These are phyloP conservation scores for Arthrobotrys iridis DNA, from an alignment of 2,329 filamentous ascomycete species.

Conservation along the genomic window DNA sequence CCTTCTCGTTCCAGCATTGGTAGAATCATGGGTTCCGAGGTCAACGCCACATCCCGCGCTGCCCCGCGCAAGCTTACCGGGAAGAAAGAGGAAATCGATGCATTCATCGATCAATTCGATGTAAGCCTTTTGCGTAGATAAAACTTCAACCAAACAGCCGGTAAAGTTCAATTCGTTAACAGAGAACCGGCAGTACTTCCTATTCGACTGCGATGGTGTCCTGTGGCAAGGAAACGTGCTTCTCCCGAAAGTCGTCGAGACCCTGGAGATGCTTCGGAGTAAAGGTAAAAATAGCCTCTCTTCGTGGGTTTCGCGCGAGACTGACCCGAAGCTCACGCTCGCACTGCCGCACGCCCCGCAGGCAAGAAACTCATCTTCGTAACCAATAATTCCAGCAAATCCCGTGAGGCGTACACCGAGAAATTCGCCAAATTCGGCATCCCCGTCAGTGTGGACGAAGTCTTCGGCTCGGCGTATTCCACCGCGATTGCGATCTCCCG, in stretches of 20 bases:
- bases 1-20: not conserved
- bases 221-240: constrained; percentile 95
- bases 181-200: constrained; percentile 73
- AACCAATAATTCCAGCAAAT: constrained; percentile 99
- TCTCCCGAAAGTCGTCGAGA: constrained; percentile 85
- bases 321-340: not conserved
- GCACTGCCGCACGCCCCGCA: constrained; percentile 68
- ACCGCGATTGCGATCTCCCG: constrained; percentile 94
- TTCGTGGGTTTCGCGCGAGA: constrained; percentile 6
- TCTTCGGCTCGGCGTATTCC: constrained; percentile 96
- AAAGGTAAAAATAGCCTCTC: constrained; percentile 69
- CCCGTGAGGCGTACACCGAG: constrained; percentile 87
- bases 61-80: constrained; percentile 76
- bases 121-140: constrained; percentile 67
- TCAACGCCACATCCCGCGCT: constrained; percentile 22
- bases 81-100: constrained; percentile 77
- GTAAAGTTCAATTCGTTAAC: not conserved
- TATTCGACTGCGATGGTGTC: constrained; percentile 98
- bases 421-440: constrained; percentile 87
- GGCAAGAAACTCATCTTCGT: constrained; percentile 95
- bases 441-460: constrained; percentile 81
- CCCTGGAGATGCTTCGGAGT: constrained; percentile 80
- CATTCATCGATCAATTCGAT: constrained; percentile 91
- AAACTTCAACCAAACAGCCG: not conserved
- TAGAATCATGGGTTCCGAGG: constrained; percentile 27